phyloP scores from a whole-genome alignment of 441 rosid genomes.

The Populus hybrid region DNA sequence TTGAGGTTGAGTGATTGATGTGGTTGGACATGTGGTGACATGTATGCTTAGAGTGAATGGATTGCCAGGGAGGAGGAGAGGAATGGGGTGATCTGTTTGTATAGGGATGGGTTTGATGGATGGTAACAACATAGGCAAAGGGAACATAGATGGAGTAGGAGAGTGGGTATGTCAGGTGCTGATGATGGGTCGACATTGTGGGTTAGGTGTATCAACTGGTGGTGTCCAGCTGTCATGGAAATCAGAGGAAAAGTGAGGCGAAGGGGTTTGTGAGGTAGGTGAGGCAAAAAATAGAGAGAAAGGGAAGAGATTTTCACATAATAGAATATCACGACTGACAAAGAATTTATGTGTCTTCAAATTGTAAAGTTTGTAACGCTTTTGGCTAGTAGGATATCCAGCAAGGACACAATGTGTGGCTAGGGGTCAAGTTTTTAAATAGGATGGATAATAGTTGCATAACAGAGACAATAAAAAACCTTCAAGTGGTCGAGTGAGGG shows the following conservation, averaged over 20 bases:
- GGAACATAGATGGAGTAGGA: not conserved
- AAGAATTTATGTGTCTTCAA: not conserved
- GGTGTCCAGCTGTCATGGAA: too few species aligned
- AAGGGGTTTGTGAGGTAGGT: too few species aligned
- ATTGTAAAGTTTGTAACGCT: not conserved
- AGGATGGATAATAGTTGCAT: not conserved
- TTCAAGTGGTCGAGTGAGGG: not conserved
- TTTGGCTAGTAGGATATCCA: conserved; percentile 4
- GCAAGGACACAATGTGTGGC: not conserved
- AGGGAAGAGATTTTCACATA: not conserved
- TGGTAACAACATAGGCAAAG: not conserved
- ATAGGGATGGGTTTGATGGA: not conserved
- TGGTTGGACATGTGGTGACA: not conserved
- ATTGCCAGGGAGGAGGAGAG: not conserved
- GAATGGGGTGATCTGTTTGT: not conserved
- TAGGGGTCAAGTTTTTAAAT: not conserved
- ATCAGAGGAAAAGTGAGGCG: too few species aligned
- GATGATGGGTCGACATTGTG: too few species aligned
- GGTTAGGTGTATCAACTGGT: not conserved
- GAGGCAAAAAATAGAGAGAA: not conserved
- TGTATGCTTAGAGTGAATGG: not conserved
- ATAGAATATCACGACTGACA: not conserved
- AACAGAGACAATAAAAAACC: not conserved
- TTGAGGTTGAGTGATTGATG: not conserved
- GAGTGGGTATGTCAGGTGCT: not conserved